phyloP scores from a whole-genome alignment of 108 stramenopile species.

The Mayamaea pseudoterrestris region DNA sequence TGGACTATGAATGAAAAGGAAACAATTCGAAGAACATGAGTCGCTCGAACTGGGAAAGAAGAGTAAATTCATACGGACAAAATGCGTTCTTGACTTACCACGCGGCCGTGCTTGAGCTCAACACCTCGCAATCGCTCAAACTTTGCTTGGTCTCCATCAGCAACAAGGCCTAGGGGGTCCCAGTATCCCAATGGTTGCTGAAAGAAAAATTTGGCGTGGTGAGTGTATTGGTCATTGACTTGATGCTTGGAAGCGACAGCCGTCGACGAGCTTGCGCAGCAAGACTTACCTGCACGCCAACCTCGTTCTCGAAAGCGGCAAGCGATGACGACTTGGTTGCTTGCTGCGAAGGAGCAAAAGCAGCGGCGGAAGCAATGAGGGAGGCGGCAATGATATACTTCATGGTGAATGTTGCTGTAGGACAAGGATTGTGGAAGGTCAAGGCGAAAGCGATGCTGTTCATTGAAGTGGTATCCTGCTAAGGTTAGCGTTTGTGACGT shows the following conservation, averaged over 20 bases:
- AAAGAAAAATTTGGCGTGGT: no score
- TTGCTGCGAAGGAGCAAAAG: conserved; percentile 47
- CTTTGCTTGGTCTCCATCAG: conserved; percentile 29
- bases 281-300: conserved; percentile 44
- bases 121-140: conserved; percentile 30
- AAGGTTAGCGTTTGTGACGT: no score
- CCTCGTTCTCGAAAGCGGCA: conserved; percentile 40
- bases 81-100: no score
- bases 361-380: conserved; percentile 60
- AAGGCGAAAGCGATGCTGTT: no score
- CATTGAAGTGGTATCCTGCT: no score
- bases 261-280: conserved; percentile 38
- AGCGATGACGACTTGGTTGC: conserved; percentile 17
- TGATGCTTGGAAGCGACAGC: conserved; percentile 27
- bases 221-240: no score
- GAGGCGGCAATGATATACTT: conserved; percentile 20
- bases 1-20: no score
- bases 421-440: no score
- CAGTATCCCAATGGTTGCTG: conserved; percentile 49
- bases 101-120: conserved; percentile 52
- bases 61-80: no score
- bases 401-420: no score
- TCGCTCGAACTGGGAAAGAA: no score
- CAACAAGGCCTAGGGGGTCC: conserved; percentile 51
- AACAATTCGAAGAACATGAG: no score